phyloP scores from a whole-genome alignment of 495 filamentous ascomycete species.

The Chaetomium fimeti region DNA sequence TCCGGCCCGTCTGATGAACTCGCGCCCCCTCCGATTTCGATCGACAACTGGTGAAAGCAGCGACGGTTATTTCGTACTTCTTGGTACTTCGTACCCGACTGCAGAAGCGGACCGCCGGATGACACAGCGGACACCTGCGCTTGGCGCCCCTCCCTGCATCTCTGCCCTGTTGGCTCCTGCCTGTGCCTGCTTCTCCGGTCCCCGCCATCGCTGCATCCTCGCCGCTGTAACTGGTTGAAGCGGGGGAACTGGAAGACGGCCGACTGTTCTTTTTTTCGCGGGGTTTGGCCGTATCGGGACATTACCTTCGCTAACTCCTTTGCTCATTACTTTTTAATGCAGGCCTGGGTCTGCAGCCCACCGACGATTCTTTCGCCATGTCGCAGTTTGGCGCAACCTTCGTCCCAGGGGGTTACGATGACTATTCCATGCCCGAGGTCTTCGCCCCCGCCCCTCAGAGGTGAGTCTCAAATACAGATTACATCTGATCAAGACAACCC shows the following conservation, averaged over 20 bases:
- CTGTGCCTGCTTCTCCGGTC: neutral
- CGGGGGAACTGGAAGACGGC: conserved; percentile 4
- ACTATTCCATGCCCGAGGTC: conserved; percentile 73
- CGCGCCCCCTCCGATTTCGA: neutral
- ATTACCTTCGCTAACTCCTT: conserved; percentile 26
- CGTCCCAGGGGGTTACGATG: conserved; percentile 83
- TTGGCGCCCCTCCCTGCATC: conserved; percentile 25
- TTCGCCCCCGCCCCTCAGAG: conserved; percentile 78
- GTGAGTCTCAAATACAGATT: conserved; percentile 51
- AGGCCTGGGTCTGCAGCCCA: conserved; percentile 40
- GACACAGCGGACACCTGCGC: conserved; percentile 5
- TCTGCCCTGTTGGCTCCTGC: neutral
- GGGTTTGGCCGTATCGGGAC: conserved; percentile 20
- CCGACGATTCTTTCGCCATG: conserved; percentile 48
- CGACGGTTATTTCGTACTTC: no score
- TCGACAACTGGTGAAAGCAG: neutral
- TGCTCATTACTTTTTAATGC: conserved; percentile 36
- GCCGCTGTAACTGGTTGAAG: conserved; percentile 15
- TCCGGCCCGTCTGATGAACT: neutral
- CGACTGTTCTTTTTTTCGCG: conserved; percentile 10
- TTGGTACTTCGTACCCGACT: neutral
- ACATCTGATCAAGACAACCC: no score
- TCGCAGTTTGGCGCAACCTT: conserved; percentile 75
- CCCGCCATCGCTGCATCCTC: conserved; percentile 21
- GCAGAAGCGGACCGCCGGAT: conserved; percentile 6